Base-by-base conservation (phyloP, 352 stramenopile species). In the Phytophthora hybrid region DNA sequence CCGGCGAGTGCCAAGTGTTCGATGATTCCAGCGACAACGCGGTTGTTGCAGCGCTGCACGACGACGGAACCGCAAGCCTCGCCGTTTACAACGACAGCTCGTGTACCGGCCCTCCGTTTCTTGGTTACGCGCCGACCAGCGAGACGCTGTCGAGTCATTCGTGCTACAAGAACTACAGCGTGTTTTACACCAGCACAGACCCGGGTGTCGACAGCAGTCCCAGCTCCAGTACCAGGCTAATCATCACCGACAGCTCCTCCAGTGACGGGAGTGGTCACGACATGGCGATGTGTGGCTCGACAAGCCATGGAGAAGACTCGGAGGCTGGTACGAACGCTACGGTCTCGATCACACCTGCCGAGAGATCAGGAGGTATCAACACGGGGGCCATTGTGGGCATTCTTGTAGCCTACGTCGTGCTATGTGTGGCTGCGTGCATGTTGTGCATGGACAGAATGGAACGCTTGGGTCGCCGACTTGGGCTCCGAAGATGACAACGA, bases 371-470 rank as follows among this genome's bases (percentile, higher is more conserved):
- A 11, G 61, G 61, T 5, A 46, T 78, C 57, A 73, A 59, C 58
- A 72, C 67, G 4, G 72, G 55, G 14, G 67, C 61, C 16, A 69
- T 78, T 9, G 26, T 76, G n/a, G 66, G 66, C 13, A 69, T 76
- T 32, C 11, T 72, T 16, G 66, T 76, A 16, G 61, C 61, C 11
- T 76, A 75, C 46, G 16, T 69, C 18, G 32, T 76, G 9, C 72
- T 75, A 3, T 69, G 66, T 39, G 5, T 51, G 5, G 61, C 71
- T 13, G 56, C 57, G 31, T 69, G 41, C 19, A 69, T 78, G 32
- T 46, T 75, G 56, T 76, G 66, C 32, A 69, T 75, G 53, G 71
- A 70, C 29, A 58, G 61, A 59, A 63, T 78, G 11, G 29, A 78
- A 11, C 39, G 49, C 3, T 29, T 76, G 13, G 19, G 44, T 41